Evolutionary conservation across 176 grass and related monocot genomes (phyloP).

Genomic region (Carex parvula): DNA sequence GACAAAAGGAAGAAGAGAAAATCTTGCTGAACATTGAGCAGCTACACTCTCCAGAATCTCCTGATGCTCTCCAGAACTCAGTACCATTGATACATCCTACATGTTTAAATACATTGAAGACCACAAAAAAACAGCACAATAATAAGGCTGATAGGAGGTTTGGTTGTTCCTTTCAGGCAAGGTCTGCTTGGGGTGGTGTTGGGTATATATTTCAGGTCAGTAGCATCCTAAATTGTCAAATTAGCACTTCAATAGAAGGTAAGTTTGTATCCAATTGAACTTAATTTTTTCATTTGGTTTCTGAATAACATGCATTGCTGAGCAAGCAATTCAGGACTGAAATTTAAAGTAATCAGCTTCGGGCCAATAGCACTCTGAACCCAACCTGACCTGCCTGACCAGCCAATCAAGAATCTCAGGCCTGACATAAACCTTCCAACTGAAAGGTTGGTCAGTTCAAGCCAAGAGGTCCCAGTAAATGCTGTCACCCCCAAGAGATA

Average conservation of each 20-base stretch:
- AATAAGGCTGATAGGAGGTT: background rate
- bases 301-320: background rate
- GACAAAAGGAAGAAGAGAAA: slow-evolving; percentile 67
- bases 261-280: background rate
- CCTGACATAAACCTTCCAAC: background rate
- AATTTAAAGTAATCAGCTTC: background rate
- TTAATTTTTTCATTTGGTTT: background rate
- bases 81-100: slow-evolving; percentile 82
- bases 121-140: background rate
- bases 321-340: background rate
- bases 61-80: slow-evolving; percentile 87
- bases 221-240: background rate
- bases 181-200: background rate
- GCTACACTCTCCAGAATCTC: slow-evolving; percentile 65
- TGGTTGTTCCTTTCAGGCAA: background rate
- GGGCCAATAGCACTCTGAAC: background rate
- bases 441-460: background rate
- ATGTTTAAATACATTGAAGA: slow-evolving; percentile 34
- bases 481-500: background rate
- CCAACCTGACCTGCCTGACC: background rate
- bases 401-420: background rate
- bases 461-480: background rate
- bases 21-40: slow-evolving; percentile 70
- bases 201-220: background rate
- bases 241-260: background rate